A percentile compares a stretch with the other conserved stretches of the same genome.
Conservation (phyloP, 2,329 filamentous ascomycete genomes). For the Penicillium sp. region DNA sequence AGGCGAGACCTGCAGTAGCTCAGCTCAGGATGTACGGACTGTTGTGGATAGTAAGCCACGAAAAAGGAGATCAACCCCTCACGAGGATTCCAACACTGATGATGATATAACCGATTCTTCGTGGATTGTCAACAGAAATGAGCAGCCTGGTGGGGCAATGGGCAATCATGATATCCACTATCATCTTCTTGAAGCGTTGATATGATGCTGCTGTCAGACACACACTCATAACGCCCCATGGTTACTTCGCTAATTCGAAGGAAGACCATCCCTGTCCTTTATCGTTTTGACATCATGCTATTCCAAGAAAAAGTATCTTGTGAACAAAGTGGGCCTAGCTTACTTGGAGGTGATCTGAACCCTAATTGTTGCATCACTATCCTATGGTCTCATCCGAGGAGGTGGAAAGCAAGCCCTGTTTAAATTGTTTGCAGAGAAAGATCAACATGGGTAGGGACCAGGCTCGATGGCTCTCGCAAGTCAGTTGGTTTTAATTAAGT, state of each 20-base stretch:
- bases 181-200: neutral
- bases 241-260: neutral
- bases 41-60: neutral
- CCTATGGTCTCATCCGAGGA: neutral
- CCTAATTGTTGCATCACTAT: neutral
- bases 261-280: neutral
- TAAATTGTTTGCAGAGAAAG: neutral
- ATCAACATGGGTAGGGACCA: neutral
- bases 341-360: neutral
- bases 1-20: neutral
- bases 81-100: neutral
- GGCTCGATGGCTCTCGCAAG: neutral
- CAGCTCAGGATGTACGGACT: neutral
- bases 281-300: neutral
- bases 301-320: neutral
- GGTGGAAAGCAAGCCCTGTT: neutral
- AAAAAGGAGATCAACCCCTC: neutral
- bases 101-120: too few species aligned
- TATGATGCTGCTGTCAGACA: neutral
- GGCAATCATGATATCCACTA: neutral
- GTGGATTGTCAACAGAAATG: neutral
- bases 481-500: neutral
- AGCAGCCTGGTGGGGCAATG: too few species aligned
- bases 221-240: neutral
- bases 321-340: neutral